A percentile compares a stretch with the other conserved stretches of the same genome.
These are phyloP conservation scores for Fragaria vesca DNA, from an alignment of 306 rosid genomes.

Conservation along the genomic window DNA sequence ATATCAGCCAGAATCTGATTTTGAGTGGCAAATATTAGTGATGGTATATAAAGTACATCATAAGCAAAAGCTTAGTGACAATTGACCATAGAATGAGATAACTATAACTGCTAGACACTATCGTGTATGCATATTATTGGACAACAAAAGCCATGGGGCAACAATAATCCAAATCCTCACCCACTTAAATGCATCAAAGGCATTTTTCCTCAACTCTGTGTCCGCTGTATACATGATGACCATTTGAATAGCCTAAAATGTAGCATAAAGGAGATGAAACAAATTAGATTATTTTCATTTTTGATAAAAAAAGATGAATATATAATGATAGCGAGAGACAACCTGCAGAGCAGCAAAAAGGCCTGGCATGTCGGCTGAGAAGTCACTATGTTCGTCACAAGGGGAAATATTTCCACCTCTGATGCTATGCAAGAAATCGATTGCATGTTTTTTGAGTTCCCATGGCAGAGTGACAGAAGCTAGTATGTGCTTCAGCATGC, in stretches of 20 bases:
- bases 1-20: no score
- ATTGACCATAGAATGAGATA: constrained; percentile 16
- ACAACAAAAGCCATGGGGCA: constrained; percentile 5
- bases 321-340: constrained; percentile 13
- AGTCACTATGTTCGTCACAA: constrained; percentile 40
- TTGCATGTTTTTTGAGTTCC: constrained; percentile 66
- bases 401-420: constrained; percentile 36
- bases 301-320: background rate
- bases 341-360: constrained; percentile 81
- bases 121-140: background rate
- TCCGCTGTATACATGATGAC: constrained; percentile 65
- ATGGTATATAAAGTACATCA: constrained; percentile 5
- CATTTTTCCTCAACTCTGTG: constrained; percentile 50
- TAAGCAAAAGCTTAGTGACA: background rate
- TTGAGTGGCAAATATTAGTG: constrained; percentile 3
- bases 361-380: constrained; percentile 52
- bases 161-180: constrained; percentile 38
- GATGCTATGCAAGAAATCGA: constrained; percentile 69
- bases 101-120: background rate
- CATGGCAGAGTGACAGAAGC: constrained; percentile 60
- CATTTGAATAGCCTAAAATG: constrained; percentile 76
- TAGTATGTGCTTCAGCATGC: constrained; percentile 64
- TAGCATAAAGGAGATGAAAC: constrained; percentile 19
- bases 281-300: constrained; percentile 13
- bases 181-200: constrained; percentile 64